Evolutionary conservation across 345 rosid genomes (phyloP).

Genomic region (Camelina neglecta): DNA sequence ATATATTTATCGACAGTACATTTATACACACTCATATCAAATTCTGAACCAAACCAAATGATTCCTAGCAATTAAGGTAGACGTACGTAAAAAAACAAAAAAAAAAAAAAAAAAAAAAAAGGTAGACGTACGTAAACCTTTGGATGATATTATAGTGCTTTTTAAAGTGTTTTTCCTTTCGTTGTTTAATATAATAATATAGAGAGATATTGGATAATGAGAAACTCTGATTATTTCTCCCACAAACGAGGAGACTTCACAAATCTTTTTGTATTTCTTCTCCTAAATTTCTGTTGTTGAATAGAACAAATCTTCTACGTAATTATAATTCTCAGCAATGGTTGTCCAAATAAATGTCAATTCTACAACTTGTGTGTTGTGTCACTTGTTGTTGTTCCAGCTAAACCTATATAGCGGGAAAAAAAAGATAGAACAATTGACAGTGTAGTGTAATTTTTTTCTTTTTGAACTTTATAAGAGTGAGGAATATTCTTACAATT

Average conservation of each 20-base stretch:
- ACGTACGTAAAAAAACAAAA: too few relatives aligned
- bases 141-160: too few relatives aligned
- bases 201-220: constrained; percentile 63
- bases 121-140: too few relatives aligned
- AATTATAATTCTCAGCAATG: background rate
- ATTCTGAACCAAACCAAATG: too few relatives aligned
- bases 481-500: background rate
- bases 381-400: background rate
- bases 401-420: background rate
- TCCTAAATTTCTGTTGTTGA: background rate
- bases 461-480: background rate
- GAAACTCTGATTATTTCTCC: constrained; percentile 24
- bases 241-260: constrained; percentile 7
- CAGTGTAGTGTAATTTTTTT: too few relatives aligned
- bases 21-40: too few relatives aligned
- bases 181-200: constrained; percentile 29
- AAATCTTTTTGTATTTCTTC: background rate
- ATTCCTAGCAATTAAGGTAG: too few relatives aligned
- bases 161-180: too few relatives aligned
- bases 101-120: too few relatives aligned
- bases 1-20: too few relatives aligned
- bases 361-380: background rate
- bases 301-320: background rate
- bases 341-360: background rate
- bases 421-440: too few relatives aligned